Percentiles rank a stretch among this genome's conserved stretches.
These are phyloP conservation scores for Plasmodium coatneyi DNA, from an alignment of 169 alveolate species.

Conservation along the genomic window DNA sequence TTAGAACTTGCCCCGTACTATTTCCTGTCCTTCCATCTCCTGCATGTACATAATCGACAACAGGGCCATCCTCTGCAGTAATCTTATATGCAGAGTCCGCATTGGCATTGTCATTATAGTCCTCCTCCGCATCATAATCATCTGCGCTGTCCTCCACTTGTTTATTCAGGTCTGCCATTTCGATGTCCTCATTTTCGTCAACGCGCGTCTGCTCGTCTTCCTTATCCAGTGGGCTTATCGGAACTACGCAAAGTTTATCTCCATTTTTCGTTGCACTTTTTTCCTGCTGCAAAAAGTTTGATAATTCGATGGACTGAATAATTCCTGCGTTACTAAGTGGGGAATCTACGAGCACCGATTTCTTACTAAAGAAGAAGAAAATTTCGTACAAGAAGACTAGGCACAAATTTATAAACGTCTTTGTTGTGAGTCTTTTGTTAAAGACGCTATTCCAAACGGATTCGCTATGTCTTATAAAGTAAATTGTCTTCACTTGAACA, in stretches of 20 bases:
- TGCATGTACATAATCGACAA: neutral
- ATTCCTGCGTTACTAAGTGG: slow-evolving; percentile 55
- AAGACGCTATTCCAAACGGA: slow-evolving; percentile 58
- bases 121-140: neutral
- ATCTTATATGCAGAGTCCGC: neutral
- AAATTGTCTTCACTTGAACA: slow-evolving; percentile 46
- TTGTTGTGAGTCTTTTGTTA: neutral
- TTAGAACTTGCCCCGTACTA: neutral
- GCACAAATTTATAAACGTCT: neutral
- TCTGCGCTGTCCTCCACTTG: neutral
- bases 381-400: slow-evolving; percentile 27
- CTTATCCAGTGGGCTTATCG: neutral
- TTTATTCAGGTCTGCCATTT: neutral
- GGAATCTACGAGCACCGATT: slow-evolving; percentile 40
- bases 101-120: neutral
- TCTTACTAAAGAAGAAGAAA: slow-evolving; percentile 27
- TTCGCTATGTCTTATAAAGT: slow-evolving; percentile 65
- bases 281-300: slow-evolving; percentile 46
- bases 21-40: neutral
- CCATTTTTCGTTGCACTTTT: neutral
- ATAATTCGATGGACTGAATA: slow-evolving; percentile 49
- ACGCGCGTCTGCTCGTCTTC: neutral
- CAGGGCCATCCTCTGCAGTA: neutral
- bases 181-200: neutral
- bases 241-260: slow-evolving; percentile 6